A percentile compares a stretch with the other conserved stretches of the same genome.
Conservation (phyloP, 1,139 yeast species). For the Wickerhamomyces sp. region DNA sequence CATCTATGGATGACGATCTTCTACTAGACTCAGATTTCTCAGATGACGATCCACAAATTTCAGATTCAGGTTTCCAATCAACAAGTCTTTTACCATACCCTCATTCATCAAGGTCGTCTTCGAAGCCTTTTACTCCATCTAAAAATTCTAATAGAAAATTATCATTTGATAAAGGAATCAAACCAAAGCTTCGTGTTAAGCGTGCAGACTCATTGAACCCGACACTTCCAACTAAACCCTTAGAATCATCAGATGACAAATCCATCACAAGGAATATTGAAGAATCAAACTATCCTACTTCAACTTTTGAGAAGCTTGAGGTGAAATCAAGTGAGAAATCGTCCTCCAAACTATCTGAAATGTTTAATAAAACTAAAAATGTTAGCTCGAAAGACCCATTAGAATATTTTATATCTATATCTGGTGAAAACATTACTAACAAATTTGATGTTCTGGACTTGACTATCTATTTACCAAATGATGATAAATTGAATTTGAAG, state of each 20-base stretch:
- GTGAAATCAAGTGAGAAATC: not conserved
- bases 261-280: not conserved
- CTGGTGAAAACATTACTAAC: conserved; percentile 31
- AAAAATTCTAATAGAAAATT: conserved; percentile 24
- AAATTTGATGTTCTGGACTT: conserved; percentile 27
- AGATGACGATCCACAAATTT: conserved; percentile 24
- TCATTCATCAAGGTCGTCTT: conserved; percentile 21
- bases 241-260: not conserved
- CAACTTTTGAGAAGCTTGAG: conserved; percentile 2
- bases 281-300: not conserved
- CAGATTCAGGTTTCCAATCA: conserved; percentile 19
- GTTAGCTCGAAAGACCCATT: conserved; percentile 43
- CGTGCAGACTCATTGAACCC: conserved; percentile 16
- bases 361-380: conserved; percentile 30
- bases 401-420: conserved; percentile 49
- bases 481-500: conserved; percentile 29
- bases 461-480: conserved; percentile 33
- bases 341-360: conserved; percentile 27
- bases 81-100: conserved; percentile 16
- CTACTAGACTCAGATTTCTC: conserved; percentile 34
- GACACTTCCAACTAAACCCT: conserved; percentile 1
- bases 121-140: conserved; percentile 23
- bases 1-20: conserved; percentile 31
- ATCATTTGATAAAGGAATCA: conserved; percentile 17
- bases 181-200: conserved; percentile 12